Evolutionary conservation across 192 early-diverging fungal species (phyloP).

Genomic region (Podila epicladia): DNA sequence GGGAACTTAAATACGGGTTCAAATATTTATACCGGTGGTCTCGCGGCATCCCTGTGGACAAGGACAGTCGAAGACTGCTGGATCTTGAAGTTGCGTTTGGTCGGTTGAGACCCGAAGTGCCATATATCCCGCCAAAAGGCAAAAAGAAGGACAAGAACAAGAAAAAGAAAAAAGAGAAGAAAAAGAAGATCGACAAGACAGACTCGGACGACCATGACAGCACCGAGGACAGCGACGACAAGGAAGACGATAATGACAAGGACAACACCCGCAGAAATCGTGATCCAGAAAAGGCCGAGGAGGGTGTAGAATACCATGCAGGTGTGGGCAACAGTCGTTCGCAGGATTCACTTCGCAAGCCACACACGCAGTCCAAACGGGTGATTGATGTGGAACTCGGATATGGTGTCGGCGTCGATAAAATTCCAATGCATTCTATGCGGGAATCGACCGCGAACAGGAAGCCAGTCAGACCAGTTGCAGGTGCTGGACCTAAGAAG

Average conservation of each 20-base stretch:
- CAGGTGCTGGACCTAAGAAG: not conserved
- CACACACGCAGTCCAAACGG: not conserved
- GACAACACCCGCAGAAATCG: not conserved
- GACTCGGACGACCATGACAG: not conserved
- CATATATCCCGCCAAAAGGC: slow-evolving; percentile 29
- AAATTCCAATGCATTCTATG: not conserved
- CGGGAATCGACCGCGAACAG: not conserved
- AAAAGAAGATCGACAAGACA: not conserved
- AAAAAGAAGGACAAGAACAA: slow-evolving; percentile 16
- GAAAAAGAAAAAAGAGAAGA: slow-evolving; percentile 25
- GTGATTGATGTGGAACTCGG: not conserved
- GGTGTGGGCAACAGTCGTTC: slow-evolving; percentile 8
- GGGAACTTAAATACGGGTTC: slow-evolving; percentile 36
- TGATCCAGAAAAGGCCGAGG: not conserved
- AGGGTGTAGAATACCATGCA: slow-evolving; percentile 1
- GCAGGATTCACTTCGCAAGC: not conserved
- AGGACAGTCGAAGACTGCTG: slow-evolving; percentile 48
- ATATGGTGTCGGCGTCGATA: not conserved
- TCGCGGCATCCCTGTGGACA: slow-evolving; percentile 42
- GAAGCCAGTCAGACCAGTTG: slow-evolving; percentile 11
- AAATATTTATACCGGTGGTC: slow-evolving; percentile 45
- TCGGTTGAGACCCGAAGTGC: slow-evolving; percentile 36
- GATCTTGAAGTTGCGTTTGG: slow-evolving; percentile 48
- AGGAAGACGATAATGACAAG: not conserved
- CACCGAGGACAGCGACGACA: slow-evolving; percentile 1